Conservation (phyloP, 306 rosid species). For the Castanospermum australe region DNA sequence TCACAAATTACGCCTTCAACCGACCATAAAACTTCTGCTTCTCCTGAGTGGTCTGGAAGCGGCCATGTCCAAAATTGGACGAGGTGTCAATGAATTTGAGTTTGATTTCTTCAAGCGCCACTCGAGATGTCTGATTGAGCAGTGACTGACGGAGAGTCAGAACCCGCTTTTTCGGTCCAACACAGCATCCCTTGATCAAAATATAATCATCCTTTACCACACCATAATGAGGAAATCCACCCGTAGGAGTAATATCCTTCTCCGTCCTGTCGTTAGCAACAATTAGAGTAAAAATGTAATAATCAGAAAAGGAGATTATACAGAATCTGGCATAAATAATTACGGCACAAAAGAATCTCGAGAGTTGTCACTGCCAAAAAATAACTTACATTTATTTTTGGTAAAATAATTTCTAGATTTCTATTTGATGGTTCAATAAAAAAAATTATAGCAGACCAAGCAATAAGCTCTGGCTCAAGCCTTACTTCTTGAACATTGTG, state of each 20-base stretch:
- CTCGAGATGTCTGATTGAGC: constrained; percentile 68
- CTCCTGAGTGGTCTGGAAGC: constrained; percentile 75
- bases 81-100: constrained; percentile 80
- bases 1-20: constrained; percentile 44
- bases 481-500: not conserved
- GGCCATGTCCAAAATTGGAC: constrained; percentile 85
- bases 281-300: not conserved
- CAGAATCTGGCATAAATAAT: not conserved
- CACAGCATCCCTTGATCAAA: constrained; percentile 65
- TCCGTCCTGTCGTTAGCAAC: constrained; percentile 49
- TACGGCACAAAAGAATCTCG: not conserved
- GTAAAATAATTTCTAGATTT: too few species aligned
- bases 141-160: constrained; percentile 74
- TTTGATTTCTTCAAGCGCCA: constrained; percentile 68
- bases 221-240: constrained; percentile 85
- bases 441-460: not conserved
- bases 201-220: constrained; percentile 62
- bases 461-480: not conserved
- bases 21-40: constrained; percentile 71
- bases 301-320: not conserved
- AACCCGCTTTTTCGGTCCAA: constrained; percentile 77
- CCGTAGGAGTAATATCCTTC: constrained; percentile 79
- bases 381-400: too few species aligned
- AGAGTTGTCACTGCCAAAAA: not conserved
- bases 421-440: too few species aligned